Conservation (phyloP, 371 early-diverging fungal genomes). For the Mortierella sp. region DNA sequence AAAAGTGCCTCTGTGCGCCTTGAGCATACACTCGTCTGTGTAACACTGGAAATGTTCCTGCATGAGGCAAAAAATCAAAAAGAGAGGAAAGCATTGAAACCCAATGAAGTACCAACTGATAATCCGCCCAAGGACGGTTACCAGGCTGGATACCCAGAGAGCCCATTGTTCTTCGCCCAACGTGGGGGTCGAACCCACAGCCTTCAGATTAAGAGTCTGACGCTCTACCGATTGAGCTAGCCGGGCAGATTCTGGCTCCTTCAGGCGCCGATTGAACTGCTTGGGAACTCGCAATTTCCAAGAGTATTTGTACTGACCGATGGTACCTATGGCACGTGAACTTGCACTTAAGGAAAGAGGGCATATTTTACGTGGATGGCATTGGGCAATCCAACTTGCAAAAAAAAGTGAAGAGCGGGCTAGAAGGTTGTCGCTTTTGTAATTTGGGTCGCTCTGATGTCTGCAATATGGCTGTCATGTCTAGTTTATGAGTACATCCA, state of each 20-base stretch:
- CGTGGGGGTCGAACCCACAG: conserved; percentile 94
- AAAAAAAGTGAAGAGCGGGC: background rate
- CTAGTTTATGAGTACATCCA: conserved; percentile 54
- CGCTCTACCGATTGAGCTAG: conserved; percentile 98
- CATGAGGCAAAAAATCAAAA: no score
- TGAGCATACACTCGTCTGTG: no score
- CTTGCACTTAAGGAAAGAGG: background rate
- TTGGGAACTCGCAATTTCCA: background rate
- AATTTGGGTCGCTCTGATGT: background rate
- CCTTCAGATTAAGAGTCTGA: conserved; percentile 97
- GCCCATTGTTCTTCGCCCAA: no score
- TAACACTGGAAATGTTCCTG: no score
- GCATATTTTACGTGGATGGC: no score
- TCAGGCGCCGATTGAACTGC: background rate
- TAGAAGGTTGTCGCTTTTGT: background rate
- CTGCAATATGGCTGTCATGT: background rate
- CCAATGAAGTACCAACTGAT: background rate
- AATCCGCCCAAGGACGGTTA: no score
- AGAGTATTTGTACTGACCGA: background rate
- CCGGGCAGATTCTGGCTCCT: conserved; percentile 67
- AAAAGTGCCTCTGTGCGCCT: no score
- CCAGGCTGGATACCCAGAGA: no score
- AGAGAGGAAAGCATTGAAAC: no score
- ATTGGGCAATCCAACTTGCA: no score
- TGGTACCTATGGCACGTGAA: background rate